Evolutionary conservation across 2,329 filamentous ascomycete species (phyloP), one percentile per base, ranked within the genome.

Genomic region (Aspergillus hiratsukae): DNA sequence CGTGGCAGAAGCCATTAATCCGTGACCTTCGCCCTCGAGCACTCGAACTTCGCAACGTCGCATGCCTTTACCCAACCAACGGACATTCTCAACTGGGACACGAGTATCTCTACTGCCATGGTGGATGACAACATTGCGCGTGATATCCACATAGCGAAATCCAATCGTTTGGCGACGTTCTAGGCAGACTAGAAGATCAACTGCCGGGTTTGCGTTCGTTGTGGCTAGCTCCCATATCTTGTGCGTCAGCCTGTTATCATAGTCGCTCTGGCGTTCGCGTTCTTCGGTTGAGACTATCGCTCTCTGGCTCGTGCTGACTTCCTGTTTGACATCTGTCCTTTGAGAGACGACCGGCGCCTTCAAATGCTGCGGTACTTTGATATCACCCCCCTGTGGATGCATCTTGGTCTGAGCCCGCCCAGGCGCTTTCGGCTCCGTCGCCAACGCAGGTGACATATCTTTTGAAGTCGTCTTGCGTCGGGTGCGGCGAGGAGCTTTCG

Each of bases 91-190:
- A 14, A 96, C 88, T 0, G 94, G 94, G 1, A 99, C 94, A 25
- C 94, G 84, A 6, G 88, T 91, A 68, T 99, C 94, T 65, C 89
- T 87, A 68, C 86, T 90, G 40, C 94, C 94, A 71, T 99, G 94
- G 68, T 97, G 93, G 62, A 99, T 96, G 25, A 97, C 88, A 0
- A 97, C 89, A 0, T 90, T 85, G 8, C 91, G 85, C 5, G 89
- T 95, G 63, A 99, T 96, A 70, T 99, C 94, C 19, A 96, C 93
- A 69, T 99, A 99, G 51, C 92, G 86, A 76, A 99, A 99, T 0
- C 94, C 94, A 65, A 99, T 96, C 0, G 89, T 87, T 66, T 96
- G 91, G 28, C 90, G 84, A 23, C 94, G 86, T 73, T 99, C 94
- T 1, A 99, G 81, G 69, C 94, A 99, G 5, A 97, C 89, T 1